phyloP scores from a whole-genome alignment of 331 rosid genomes.

The Rosa hybrid region DNA sequence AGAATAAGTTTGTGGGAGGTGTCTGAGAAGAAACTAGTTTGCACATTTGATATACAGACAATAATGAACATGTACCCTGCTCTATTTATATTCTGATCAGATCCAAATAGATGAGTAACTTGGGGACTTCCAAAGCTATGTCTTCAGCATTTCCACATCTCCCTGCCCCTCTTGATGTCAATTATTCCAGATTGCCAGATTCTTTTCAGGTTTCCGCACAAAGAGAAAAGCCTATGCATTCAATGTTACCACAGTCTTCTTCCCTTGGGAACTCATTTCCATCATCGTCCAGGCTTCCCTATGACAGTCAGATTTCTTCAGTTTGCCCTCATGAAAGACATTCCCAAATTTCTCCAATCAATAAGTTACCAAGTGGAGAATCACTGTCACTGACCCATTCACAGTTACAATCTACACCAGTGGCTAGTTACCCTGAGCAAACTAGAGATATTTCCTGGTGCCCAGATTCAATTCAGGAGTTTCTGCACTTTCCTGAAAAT shows the following conservation, averaged over 20 bases:
- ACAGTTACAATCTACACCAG: conserved; percentile 41
- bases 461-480: conserved; percentile 59
- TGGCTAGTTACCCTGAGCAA: conserved; percentile 44
- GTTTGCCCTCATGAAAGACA: conserved; percentile 42
- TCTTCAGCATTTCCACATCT: conserved; percentile 57
- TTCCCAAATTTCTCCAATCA: conserved; percentile 42
- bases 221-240: conserved; percentile 37
- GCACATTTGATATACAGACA: conserved; percentile 1
- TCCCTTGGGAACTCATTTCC: conserved; percentile 44
- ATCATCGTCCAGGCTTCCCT: conserved; percentile 39
- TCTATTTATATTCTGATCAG: conserved; percentile 38
- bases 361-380: conserved; percentile 37
- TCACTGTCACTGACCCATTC: conserved; percentile 35
- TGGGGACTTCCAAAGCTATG: conserved; percentile 39
- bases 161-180: conserved; percentile 39
- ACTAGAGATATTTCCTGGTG: conserved; percentile 57
- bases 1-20: conserved; percentile 19
- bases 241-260: conserved; percentile 42
- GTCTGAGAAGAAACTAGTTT: conserved; percentile 18
- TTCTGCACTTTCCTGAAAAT: conserved; percentile 53
- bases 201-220: conserved; percentile 50
- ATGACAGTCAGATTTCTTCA: conserved; percentile 29
- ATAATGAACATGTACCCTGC: conserved; percentile 23
- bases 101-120: conserved; percentile 31
- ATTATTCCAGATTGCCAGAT: conserved; percentile 44